These are phyloP conservation scores for Candida gorgasii DNA, from an alignment of 805 yeast genomes.

Conservation along the genomic window DNA sequence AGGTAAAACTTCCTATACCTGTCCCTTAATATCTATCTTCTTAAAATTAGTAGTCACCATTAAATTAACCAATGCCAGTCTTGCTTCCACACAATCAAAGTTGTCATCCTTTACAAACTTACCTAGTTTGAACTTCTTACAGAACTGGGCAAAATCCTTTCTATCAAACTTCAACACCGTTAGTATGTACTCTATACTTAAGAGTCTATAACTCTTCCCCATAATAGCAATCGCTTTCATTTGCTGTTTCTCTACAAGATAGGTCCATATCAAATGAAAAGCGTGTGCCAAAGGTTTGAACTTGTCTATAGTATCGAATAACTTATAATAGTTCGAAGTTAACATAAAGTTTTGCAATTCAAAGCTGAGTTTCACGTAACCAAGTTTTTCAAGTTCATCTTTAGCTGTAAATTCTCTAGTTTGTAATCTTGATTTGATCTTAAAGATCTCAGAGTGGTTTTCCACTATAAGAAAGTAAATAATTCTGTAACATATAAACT, in stretches of 20 bases:
- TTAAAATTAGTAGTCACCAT: slow-evolving; percentile 39
- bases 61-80: slow-evolving; percentile 38
- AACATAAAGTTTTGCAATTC: slow-evolving; percentile 18
- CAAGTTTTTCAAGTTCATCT: slow-evolving; percentile 15
- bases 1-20: too few relatives aligned
- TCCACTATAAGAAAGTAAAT: slow-evolving; percentile 75
- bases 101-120: slow-evolving; percentile 21
- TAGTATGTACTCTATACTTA: slow-evolving; percentile 38
- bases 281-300: slow-evolving; percentile 22
- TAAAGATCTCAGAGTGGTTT: slow-evolving; percentile 57
- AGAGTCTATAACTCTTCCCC: slow-evolving; percentile 54
- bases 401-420: slow-evolving; percentile 10
- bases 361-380: slow-evolving; percentile 17
- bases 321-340: slow-evolving; percentile 42
- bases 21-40: slow-evolving; percentile 89
- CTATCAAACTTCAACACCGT: slow-evolving; percentile 42
- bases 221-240: slow-evolving; percentile 56
- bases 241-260: slow-evolving; percentile 59
- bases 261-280: slow-evolving; percentile 27
- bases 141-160: slow-evolving; percentile 43
- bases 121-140: slow-evolving; percentile 39
- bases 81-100: slow-evolving; percentile 34
- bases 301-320: slow-evolving; percentile 39
- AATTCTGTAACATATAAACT: slow-evolving; percentile 71
- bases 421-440: slow-evolving; percentile 28